Base-by-base conservation (phyloP, 441 rosid species). In the California macrophylla region DNA sequence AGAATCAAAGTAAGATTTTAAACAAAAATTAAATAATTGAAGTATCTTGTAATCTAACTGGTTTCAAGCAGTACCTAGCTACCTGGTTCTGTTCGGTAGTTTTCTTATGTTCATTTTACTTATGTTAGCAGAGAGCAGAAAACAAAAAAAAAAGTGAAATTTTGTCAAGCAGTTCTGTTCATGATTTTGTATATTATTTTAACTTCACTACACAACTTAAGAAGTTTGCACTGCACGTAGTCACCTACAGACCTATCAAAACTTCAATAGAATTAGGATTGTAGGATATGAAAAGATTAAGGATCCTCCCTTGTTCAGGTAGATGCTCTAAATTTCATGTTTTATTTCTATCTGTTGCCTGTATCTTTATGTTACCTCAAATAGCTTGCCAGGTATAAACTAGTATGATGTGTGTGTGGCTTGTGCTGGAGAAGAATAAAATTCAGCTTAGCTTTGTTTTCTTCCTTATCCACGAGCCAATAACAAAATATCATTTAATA, bases 221-320 rank as follows among this genome's bases (percentile, higher is more conserved):
- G 32, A 60, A 60, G 64, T 60, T 60, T 25, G 7, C 64, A 3
- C 64, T 60, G 64, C 64, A 24, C n/a, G n/a, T 56, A n/a, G n/a
- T n/a, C n/a, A 21, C 63, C 8, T 10, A 56, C 29, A n/a, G n/a
- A 56, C 63, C 64, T 58, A 58, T 58, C 16, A 24, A 36, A 25
- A 60, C 64, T 13, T 60, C 32, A 60, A 60, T 12, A 12, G n/a
- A 60, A 24, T 2, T 56, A 56, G 32, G 64, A 60, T 13, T 60
- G 18, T 25, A 60, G 28, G 32, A 60, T 60, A 60, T 1, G 21
- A 24, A 60, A 25, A 24, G 30, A 9, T 56, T 13, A 24, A 60
- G 5, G 4, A 12, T 60, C 12, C 16, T 60, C 30, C 30, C 16
- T 60, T 24, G 32, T 60, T 60, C 24, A n/a, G 12, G 64, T 24